Evolutionary conservation across 371 early-diverging fungal species (phyloP).

Genomic region (Saksenaea oblongispora): DNA sequence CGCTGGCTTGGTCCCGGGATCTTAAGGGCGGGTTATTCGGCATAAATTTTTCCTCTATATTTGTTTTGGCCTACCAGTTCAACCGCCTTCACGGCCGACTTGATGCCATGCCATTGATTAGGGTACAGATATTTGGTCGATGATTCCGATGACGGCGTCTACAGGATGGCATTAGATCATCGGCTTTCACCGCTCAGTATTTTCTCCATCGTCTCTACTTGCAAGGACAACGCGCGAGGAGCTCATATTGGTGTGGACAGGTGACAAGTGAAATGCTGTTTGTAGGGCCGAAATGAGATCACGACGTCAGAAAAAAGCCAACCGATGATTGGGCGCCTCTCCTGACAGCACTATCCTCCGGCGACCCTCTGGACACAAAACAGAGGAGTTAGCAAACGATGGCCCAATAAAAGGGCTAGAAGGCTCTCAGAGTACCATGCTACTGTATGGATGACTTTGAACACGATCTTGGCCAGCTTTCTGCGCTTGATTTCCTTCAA

Average conservation of each 20-base stretch:
- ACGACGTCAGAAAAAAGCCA: no score
- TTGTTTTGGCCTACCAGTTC: not conserved
- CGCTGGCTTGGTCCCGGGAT: not conserved
- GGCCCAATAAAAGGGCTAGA: no score
- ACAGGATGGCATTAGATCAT: not conserved
- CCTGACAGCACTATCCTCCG: no score
- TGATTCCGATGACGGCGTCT: not conserved
- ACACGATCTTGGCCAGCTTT: no score
- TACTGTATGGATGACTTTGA: no score
- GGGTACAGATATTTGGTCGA: not conserved
- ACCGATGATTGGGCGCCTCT: no score
- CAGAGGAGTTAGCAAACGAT: no score
- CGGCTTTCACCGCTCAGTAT: not conserved
- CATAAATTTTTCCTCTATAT: not conserved
- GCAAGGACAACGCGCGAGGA: not conserved
- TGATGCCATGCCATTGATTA: not conserved
- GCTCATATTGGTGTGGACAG: not conserved
- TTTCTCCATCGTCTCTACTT: not conserved
- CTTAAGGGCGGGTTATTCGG: not conserved
- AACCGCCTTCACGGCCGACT: constrained; percentile 1
- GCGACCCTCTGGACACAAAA: no score
- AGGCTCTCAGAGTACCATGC: no score
- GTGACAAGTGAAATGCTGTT: no score
- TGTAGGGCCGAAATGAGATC: no score
- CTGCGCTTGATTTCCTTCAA: no score